Evolutionary conservation across 106 monocot species (phyloP).

Genomic region (Alisma plantagoaquatica): DNA sequence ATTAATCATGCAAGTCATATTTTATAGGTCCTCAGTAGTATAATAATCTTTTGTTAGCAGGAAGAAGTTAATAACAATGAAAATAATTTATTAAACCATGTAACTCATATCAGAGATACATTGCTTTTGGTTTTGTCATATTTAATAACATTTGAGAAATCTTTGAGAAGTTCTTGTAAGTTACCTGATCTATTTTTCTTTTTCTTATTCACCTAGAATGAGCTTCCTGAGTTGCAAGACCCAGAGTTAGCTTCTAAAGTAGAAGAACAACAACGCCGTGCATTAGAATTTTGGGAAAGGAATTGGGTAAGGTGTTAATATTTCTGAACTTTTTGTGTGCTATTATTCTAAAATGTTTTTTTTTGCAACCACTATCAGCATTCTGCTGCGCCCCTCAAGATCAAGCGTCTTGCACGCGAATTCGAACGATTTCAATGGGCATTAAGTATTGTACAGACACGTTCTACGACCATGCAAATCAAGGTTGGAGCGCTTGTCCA

Average conservation of each 20-base stretch:
- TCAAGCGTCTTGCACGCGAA: slow-evolving; percentile 79
- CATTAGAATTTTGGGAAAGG: slow-evolving; percentile 88
- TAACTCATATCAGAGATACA: too few species aligned
- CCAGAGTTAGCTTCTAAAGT: slow-evolving; percentile 48
- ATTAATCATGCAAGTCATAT: too few species aligned
- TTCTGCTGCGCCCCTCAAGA: slow-evolving; percentile 74
- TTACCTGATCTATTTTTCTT: too few species aligned
- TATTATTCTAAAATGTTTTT: background rate
- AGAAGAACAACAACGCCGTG: slow-evolving; percentile 40
- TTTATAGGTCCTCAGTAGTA: too few species aligned
- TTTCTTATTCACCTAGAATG: too few species aligned
- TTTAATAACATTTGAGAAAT: too few species aligned
- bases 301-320: slow-evolving; percentile 56
- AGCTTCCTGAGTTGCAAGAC: slow-evolving; percentile 79
- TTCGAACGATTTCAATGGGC: slow-evolving; percentile 93
- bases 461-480: slow-evolving; percentile 48
- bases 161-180: too few species aligned
- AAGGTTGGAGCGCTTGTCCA: slow-evolving; percentile 79
- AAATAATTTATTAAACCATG: too few species aligned
- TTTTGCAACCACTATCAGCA: slow-evolving; percentile 34
- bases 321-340: background rate
- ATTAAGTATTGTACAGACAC: slow-evolving; percentile 69
- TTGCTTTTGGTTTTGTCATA: too few species aligned
- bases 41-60: too few species aligned
- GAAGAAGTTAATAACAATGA: too few species aligned